phyloP scores from a whole-genome alignment of 2,329 filamentous ascomycete genomes.

The Xylariaceae sp. region DNA sequence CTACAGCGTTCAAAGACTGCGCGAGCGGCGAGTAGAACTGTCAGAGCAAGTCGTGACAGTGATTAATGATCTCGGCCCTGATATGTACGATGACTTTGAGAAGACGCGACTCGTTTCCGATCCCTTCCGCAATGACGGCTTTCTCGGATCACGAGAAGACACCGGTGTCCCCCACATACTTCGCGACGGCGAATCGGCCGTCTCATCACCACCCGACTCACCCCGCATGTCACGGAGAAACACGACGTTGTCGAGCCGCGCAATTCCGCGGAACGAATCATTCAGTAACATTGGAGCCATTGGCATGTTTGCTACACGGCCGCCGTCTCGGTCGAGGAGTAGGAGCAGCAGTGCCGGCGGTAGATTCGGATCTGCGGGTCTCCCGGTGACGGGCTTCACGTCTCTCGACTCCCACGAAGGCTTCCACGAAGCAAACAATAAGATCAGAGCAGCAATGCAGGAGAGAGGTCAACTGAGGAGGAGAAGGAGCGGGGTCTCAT shows the following conservation, averaged over 20 bases:
- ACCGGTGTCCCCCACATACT: slow-evolving; percentile 35
- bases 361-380: slow-evolving; percentile 65
- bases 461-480: slow-evolving; percentile 72
- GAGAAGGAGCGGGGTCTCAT: slow-evolving; percentile 53
- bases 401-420: slow-evolving; percentile 70
- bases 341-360: slow-evolving; percentile 70
- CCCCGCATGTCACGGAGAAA: slow-evolving; percentile 51
- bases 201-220: slow-evolving; percentile 40
- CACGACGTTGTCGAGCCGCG: slow-evolving; percentile 61
- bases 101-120: slow-evolving; percentile 72
- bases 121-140: slow-evolving; percentile 47
- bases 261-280: slow-evolving; percentile 84
- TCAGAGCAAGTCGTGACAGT: slow-evolving; percentile 84
- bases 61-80: slow-evolving; percentile 93
- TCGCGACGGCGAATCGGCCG: slow-evolving; percentile 28
- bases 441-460: slow-evolving; percentile 84
- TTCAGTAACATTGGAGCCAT: slow-evolving; percentile 89
- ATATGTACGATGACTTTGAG: slow-evolving; percentile 97
- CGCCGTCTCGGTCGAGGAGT: slow-evolving; percentile 73
- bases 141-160: slow-evolving; percentile 41
- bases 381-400: slow-evolving; percentile 75
- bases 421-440: slow-evolving; percentile 82
- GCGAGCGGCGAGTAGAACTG: slow-evolving; percentile 73
- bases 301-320: slow-evolving; percentile 88
- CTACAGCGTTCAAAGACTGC: slow-evolving; percentile 82